These are phyloP conservation scores for Acanthochlamys bracteata DNA, from an alignment of 106 monocot genomes.

Conservation along the genomic window DNA sequence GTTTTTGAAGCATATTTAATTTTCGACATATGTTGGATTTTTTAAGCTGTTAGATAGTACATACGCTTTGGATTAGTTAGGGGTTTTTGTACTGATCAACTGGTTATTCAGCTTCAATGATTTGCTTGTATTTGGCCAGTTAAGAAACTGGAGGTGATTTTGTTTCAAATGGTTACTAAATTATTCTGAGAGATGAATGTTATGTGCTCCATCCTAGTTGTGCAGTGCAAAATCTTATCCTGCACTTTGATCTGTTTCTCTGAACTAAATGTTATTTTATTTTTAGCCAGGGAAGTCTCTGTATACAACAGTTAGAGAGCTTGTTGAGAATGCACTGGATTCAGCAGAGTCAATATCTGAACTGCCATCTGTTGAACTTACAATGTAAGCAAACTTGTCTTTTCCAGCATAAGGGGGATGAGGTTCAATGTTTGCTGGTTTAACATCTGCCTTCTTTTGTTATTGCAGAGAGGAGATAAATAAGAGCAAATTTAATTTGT, in stretches of 20 bases:
- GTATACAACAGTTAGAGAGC: constrained; percentile 87
- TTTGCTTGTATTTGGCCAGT: too few species aligned
- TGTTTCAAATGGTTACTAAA: too few species aligned
- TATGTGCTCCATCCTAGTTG: background rate
- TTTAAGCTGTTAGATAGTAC: too few species aligned
- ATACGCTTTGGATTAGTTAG: too few species aligned
- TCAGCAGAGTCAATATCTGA: constrained; percentile 94
- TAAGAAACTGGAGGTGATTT: too few species aligned
- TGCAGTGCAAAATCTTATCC: background rate
- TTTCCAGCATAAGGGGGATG: background rate
- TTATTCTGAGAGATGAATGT: too few species aligned
- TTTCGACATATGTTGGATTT: too few species aligned
- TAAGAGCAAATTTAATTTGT: constrained; percentile 81
- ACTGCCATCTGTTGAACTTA: constrained; percentile 69
- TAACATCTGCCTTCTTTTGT: constrained; percentile 1
- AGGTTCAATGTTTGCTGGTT: background rate
- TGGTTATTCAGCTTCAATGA: too few species aligned
- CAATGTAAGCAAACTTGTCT: constrained; percentile 43
- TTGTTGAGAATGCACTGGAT: constrained; percentile 94
- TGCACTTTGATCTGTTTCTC: background rate
- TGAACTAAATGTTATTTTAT: background rate
- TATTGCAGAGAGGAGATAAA: constrained; percentile 75
- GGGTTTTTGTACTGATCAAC: too few species aligned
- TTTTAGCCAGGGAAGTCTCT: constrained; percentile 85
- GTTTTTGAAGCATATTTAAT: too few species aligned